Base-by-base conservation (phyloP, 768 basidiomycete genomes). In the Gymnopilus junonius region DNA sequence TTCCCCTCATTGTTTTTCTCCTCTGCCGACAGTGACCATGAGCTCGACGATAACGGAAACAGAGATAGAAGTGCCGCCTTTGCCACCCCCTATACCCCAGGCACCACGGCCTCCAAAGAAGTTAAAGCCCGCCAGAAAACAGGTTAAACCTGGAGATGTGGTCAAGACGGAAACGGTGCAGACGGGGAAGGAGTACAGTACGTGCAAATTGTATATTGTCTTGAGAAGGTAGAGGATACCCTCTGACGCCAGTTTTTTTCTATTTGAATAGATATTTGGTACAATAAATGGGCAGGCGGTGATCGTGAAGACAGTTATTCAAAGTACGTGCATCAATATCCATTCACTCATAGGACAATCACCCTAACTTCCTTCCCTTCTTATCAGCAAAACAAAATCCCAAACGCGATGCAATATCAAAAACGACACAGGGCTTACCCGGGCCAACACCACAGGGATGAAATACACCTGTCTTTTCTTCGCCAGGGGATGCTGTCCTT, bases 271-370 rank as follows among this genome's bases (percentile, higher is more conserved):
- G 93, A 99, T 77, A 92, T 97, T 55, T 99, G 97, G 97, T 99
- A 97, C 75, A 95, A 98, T 77, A 97, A 97, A 79, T 99, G 97
- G 97, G 97, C 97, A n/a, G 97, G 97, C 58, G 97, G 97, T 59
- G 97, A 99, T 74, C 87, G 94, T 31, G 97, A 98, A 75, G 97
- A 99, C 74, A 91, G 87, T 61, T 95, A 98, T 74, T 96, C 95
- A 35, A 97, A 95, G 95, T 95, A 67, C 61, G 90, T 64, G 43
- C 56, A 17, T n/a, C 31, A 25, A 32, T 34, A 6, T 7, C 11
- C 37, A 17, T 42, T 1, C n/a, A 42, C 40, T 11, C 15, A n/a
- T 4, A 42, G 1, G n/a, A n/a, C n/a, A n/a, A n/a, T n/a, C n/a
- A n/a, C 17, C 6, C 40, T 20, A 42, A 35, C 35, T 1, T 14